phyloP scores from a whole-genome alignment of 83 land plant genomes.

The Picea mariana region DNA sequence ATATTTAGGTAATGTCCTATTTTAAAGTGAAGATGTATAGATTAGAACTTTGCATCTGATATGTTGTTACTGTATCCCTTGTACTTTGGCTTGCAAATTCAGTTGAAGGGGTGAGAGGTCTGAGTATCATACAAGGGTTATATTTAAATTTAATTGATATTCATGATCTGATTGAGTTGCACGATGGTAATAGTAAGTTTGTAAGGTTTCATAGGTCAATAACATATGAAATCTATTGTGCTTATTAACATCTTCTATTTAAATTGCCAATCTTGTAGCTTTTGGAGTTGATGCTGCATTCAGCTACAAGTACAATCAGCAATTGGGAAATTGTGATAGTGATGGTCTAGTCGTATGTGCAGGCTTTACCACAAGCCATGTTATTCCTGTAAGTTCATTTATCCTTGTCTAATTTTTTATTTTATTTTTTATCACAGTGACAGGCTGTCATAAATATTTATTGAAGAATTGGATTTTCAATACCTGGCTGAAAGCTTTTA shows the following conservation, averaged over 20 bases:
- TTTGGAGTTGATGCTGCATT: constrained; percentile 96
- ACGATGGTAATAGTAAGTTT: background rate
- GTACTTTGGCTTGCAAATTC: background rate
- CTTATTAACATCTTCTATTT: background rate
- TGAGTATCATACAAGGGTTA: background rate
- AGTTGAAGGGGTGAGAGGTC: background rate
- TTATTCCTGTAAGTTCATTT: constrained; percentile 75
- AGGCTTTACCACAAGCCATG: constrained; percentile 84
- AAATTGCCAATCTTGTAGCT: constrained; percentile 43
- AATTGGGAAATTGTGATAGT: constrained; percentile 62
- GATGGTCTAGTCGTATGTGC: constrained; percentile 81
- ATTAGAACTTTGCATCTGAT: background rate
- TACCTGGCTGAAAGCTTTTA: background rate
- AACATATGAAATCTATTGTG: background rate
- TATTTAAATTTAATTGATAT: background rate
- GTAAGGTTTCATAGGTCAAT: background rate
- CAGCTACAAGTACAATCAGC: constrained; percentile 81
- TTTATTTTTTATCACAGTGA: background rate
- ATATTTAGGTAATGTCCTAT: constrained; percentile 68
- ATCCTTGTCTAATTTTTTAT: background rate
- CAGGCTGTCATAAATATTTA: background rate
- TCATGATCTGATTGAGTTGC: background rate
- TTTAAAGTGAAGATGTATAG: constrained; percentile 10
- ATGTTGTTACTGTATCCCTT: background rate
- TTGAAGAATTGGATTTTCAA: background rate